Percentiles rank a stretch among this genome's conserved stretches.
Evolutionary conservation across 73 alveolate genomes (phyloP).

Genomic region (Paramecium pentaurelia): DNA sequence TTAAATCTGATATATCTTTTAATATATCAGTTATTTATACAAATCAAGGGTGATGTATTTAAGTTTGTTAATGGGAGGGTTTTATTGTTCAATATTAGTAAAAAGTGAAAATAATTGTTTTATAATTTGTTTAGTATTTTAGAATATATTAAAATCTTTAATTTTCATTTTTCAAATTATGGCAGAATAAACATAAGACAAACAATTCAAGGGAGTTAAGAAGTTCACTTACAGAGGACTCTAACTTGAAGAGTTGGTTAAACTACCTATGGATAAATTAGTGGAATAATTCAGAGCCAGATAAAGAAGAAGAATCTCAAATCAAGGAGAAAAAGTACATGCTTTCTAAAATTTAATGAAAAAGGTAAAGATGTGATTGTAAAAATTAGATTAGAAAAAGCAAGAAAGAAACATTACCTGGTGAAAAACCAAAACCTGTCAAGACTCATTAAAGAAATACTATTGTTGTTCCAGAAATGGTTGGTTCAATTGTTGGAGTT

Average conservation of each 20-base stretch:
- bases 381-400: conserved; percentile 47
- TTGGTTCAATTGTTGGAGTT: conserved; percentile 91
- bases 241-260: conserved; percentile 32
- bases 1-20: too few relatives aligned
- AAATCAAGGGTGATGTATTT: not conserved
- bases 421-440: conserved; percentile 95
- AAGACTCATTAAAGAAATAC: conserved; percentile 95
- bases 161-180: not conserved
- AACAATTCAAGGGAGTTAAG: conserved; percentile 44
- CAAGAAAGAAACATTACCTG: conserved; percentile 80
- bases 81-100: not conserved
- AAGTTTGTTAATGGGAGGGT: not conserved
- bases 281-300: conserved; percentile 45
- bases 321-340: conserved; percentile 22
- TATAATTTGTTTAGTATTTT: not conserved
- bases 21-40: too few relatives aligned
- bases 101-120: not conserved
- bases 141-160: conserved; percentile 10
- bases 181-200: conserved; percentile 38
- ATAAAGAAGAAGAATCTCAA: not conserved
- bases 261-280: conserved; percentile 25
- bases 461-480: conserved; percentile 92
- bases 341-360: conserved; percentile 11
- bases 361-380: not conserved
- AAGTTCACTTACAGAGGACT: conserved; percentile 47